Percentiles rank a stretch among this genome's conserved stretches.
Evolutionary conservation across 2,329 filamentous ascomycete species (phyloP).

Genomic region (Cyphellophora europaea): DNA sequence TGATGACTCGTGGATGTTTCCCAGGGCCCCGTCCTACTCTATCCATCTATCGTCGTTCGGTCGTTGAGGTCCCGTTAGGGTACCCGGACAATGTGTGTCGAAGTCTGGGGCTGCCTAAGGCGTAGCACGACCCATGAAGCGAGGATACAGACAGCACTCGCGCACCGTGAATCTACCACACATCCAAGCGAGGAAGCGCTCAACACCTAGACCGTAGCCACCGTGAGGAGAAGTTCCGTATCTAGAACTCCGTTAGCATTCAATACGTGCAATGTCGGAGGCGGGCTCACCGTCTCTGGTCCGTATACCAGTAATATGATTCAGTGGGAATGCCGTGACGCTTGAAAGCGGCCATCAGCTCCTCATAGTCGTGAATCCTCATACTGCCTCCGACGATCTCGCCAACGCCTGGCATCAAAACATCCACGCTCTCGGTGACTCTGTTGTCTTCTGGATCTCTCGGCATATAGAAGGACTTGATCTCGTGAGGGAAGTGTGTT

Average conservation of each 20-base stretch:
- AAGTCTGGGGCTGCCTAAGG: too few relatives aligned
- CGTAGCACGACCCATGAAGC: constrained; percentile 41
- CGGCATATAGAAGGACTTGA: constrained; percentile 99
- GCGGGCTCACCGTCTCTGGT: constrained; percentile 85
- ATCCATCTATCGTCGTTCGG: too few relatives aligned
- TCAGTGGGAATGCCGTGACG: constrained; percentile 74
- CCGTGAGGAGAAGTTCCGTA: constrained; percentile 90
- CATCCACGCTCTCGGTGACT: constrained; percentile 88
- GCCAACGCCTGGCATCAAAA: constrained; percentile 82
- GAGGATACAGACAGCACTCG: constrained; percentile 45
- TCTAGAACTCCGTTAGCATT: constrained; percentile 43
- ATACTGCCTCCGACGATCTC: constrained; percentile 96
- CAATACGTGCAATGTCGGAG: too few relatives aligned
- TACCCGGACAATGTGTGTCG: too few relatives aligned
- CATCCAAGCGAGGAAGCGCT: constrained; percentile 65
- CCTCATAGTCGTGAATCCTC: constrained; percentile 87
- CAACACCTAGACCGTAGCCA: constrained; percentile 85
- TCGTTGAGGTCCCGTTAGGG: too few relatives aligned
- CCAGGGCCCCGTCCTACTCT: too few relatives aligned
- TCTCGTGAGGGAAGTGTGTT: constrained; percentile 92
- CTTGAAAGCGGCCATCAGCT: constrained; percentile 80
- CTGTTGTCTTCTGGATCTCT: constrained; percentile 68
- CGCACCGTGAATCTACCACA: constrained; percentile 57
- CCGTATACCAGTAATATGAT: constrained; percentile 97
- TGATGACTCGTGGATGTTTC: too few relatives aligned